Base-by-base conservation (phyloP, 345 rosid genomes). In the Eucalyptus cloeziana region DNA sequence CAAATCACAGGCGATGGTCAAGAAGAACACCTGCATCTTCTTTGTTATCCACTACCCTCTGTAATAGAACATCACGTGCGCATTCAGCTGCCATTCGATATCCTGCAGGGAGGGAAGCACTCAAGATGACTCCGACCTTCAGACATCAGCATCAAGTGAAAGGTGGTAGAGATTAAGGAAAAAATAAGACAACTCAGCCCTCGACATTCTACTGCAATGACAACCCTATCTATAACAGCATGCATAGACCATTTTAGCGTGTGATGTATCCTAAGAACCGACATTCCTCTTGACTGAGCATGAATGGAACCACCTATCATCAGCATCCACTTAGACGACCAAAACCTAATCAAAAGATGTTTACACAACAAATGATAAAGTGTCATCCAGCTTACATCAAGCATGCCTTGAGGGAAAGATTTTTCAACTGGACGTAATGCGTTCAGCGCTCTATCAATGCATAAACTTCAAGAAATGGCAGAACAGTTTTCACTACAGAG, bases 51-150 rank as follows among this genome's bases (percentile, higher is more conserved):
- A 92, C 91, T 31, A 94, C 98, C 92, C 93, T 94, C 91, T 90
- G 90, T 91, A 94, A 90, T 91, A 98, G 88, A 85, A 98, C 98
- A 90, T 94, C 88, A 80, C 94, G 97, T 86, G 99, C 99, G 91
- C 99, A 95, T 91, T 98, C 98, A 27, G 98, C 95, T 45, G 99
- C 99, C 99, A 98, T 96, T 79, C 99, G 93, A 71, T 90, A 98
- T 88, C 99, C 99, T 97, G 91, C 22, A 54, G 90, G 86, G 90
- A 91, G 54, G 54, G 80, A 93, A 51, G 87, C 43, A 45, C 54
- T 49, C 22, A 76, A 81, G 27, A n/a, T 45, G 87, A 87, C 81
- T 69, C 44, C 24, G 0, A 69, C 44, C 80, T 86, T 43, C 86
- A 86, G 21, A 56, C 16, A 67, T 89, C 4, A 69, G 67, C 45